A percentile compares a stretch with the other conserved stretches of the same genome.
phyloP scores from a whole-genome alignment of 257 asterid species.

The Solanum sparsipilum region DNA sequence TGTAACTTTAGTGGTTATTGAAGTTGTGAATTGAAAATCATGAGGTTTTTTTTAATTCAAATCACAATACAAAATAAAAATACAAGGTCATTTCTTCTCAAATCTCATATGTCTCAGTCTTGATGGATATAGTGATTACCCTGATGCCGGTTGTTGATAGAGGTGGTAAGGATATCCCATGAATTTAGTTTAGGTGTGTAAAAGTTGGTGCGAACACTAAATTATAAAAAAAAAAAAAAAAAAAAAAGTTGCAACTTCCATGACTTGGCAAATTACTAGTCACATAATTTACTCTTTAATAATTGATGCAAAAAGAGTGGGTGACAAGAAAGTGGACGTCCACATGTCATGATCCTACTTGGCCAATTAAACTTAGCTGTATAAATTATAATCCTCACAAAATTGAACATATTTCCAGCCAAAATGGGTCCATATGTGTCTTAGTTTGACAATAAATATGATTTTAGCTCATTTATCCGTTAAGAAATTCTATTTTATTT shows the following conservation, averaged over 20 bases:
- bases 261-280: neutral
- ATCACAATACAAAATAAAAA: too few species aligned
- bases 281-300: neutral
- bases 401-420: neutral
- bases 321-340: neutral
- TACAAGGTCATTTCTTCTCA: neutral
- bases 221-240: too few species aligned
- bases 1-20: neutral
- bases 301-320: neutral
- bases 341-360: neutral
- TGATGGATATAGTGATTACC: accelerated
- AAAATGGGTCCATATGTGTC: neutral
- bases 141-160: accelerated
- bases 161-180: accelerated
- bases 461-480: neutral
- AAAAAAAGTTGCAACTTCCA: neutral
- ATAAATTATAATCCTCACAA: neutral
- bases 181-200: too few species aligned
- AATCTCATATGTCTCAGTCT: too few species aligned
- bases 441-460: neutral
- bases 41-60: accelerated
- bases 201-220: accelerated
- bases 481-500: neutral
- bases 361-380: neutral
- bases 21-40: neutral